These are phyloP conservation scores for Marasmius oreades DNA, from an alignment of 1,284 basidiomycete species.

Conservation along the genomic window DNA sequence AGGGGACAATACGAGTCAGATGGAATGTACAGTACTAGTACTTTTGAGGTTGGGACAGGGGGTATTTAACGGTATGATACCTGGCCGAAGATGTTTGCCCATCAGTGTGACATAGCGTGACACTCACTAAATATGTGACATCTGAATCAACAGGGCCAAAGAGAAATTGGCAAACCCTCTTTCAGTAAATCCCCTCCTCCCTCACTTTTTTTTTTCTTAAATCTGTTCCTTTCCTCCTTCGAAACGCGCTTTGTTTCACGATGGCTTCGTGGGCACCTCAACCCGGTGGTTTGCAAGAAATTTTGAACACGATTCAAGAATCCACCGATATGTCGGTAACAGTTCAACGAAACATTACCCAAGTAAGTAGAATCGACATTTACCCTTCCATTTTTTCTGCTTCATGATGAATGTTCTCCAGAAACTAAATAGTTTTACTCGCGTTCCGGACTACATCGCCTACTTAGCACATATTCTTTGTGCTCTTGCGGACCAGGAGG, in stretches of 20 bases:
- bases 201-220: not conserved
- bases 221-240: not conserved
- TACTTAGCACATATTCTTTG: conserved; percentile 95
- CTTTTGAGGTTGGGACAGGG: not conserved
- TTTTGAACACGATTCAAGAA: conserved; percentile 81
- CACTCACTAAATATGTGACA: not conserved
- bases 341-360: conserved; percentile 73
- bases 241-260: conserved; percentile 9
- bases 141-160: not conserved
- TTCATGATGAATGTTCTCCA: conserved; percentile 29
- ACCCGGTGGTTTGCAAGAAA: conserved; percentile 76
- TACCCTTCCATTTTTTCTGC: conserved; percentile 21
- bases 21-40: not conserved
- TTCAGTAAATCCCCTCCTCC: not conserved
- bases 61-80: too few species aligned
- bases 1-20: too few species aligned
- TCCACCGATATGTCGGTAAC: conserved; percentile 73
- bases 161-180: not conserved
- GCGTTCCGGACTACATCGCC: conserved; percentile 90
- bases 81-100: too few species aligned
- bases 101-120: not conserved
- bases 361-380: conserved; percentile 43
- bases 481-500: conserved; percentile 77
- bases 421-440: conserved; percentile 89
- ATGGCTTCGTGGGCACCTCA: conserved; percentile 64